Percentiles rank a stretch among this genome's conserved stretches.
Evolutionary conservation across 352 stramenopile species (phyloP).

Genomic region (Phytophthora nicotianae): DNA sequence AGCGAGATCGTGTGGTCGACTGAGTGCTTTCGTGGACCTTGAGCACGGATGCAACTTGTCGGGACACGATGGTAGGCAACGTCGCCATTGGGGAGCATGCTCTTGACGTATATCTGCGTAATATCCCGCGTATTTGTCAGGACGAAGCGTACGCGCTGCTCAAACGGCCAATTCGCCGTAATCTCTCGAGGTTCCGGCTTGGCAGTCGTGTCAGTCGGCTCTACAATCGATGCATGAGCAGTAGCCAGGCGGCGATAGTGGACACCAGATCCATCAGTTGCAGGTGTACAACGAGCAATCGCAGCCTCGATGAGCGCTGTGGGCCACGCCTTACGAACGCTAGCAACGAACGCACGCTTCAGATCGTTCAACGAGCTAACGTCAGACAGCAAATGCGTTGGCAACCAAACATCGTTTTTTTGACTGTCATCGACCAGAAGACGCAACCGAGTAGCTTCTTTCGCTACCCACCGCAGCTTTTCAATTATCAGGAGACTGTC

Average conservation of each 20-base stretch:
- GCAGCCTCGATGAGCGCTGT: constrained; percentile 20
- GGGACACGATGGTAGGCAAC: constrained; percentile 45
- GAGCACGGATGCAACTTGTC: constrained; percentile 16
- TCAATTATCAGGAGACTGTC: constrained; percentile 22
- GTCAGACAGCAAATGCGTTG: constrained; percentile 21
- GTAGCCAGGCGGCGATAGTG: constrained; percentile 18
- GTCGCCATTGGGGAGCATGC: constrained; percentile 48
- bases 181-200: constrained; percentile 49
- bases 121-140: constrained; percentile 38
- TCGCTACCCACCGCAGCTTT: constrained; percentile 24
- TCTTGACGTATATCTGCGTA: constrained; percentile 53
- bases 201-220: constrained; percentile 19
- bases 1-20: constrained; percentile 48
- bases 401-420: constrained; percentile 37
- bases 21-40: constrained; percentile 21
- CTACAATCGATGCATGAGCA: constrained; percentile 32
- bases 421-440: constrained; percentile 32
- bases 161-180: constrained; percentile 56
- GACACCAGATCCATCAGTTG: neutral
- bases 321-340: constrained; percentile 43
- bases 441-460: constrained; percentile 32
- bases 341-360: constrained; percentile 37
- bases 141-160: constrained; percentile 37
- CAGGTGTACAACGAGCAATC: constrained; percentile 15
- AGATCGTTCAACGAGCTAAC: constrained; percentile 37